Evolutionary conservation across 202 grass and related monocot genomes (phyloP).

Genomic region (Miscanthus sacchariflorus): DNA sequence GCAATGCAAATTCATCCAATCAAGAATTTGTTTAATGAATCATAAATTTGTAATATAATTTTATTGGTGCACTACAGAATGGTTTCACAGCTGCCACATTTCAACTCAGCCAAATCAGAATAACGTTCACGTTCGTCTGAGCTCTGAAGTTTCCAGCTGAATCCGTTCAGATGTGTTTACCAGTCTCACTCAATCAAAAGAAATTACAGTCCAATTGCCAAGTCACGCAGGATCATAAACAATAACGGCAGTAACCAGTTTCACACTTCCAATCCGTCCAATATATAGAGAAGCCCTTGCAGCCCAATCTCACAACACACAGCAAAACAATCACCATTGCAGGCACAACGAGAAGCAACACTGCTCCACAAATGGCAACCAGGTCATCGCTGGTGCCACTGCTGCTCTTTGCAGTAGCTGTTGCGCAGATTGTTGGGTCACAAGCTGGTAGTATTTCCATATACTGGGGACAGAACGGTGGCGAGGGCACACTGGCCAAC

Average conservation of each 20-base stretch:
- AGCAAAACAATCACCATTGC: neutral
- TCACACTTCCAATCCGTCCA: neutral
- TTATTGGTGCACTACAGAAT: neutral
- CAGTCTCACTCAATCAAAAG: too few species aligned
- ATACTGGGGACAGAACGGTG: neutral
- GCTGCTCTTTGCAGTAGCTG: slow-evolving; percentile 7
- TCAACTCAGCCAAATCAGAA: neutral
- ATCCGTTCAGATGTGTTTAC: neutral
- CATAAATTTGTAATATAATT: neutral
- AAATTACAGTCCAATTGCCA: too few species aligned
- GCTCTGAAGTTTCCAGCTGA: neutral
- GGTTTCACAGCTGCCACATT: neutral
- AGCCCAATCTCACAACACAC: neutral
- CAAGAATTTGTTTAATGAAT: neutral
- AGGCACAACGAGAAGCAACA: neutral
- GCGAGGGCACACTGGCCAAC: neutral
- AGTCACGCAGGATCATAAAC: neutral
- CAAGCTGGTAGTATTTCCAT: neutral
- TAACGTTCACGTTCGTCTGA: neutral
- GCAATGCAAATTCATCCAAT: too few species aligned
- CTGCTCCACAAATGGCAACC: slow-evolving; percentile 6
- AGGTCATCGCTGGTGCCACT: slow-evolving; percentile 13
- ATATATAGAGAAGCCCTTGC: neutral
- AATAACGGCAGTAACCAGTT: neutral
- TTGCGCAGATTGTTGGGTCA: neutral